Evolutionary conservation across 2,329 filamentous ascomycete species (phyloP).

Genomic region (Didymella sp.): DNA sequence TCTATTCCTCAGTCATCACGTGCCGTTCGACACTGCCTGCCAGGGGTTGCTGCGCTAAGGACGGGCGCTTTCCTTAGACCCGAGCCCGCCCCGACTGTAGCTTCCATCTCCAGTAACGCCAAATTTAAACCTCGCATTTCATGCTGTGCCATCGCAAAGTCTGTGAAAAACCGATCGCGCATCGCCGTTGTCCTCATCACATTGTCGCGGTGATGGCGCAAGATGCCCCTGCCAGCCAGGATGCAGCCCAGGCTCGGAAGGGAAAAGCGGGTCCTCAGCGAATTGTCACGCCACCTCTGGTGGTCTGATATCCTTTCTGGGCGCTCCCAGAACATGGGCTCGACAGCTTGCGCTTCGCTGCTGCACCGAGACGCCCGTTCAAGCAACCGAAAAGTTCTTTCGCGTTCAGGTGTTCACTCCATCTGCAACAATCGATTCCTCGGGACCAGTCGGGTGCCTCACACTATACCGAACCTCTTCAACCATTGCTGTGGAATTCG

Average conservation of each 20-base stretch:
- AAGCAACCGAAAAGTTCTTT: slow-evolving; percentile 20
- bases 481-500: slow-evolving; percentile 11
- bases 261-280: slow-evolving; percentile 21
- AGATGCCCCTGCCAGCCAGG: slow-evolving; percentile 7
- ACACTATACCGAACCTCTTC: slow-evolving; percentile 13
- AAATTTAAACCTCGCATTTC: neutral
- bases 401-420: slow-evolving; percentile 18
- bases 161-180: neutral
- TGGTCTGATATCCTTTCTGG: slow-evolving; percentile 40
- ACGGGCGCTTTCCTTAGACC: slow-evolving; percentile 4
- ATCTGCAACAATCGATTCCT: slow-evolving; percentile 24
- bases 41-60: neutral
- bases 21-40: neutral
- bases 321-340: slow-evolving; percentile 18
- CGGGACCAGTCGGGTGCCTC: slow-evolving; percentile 15
- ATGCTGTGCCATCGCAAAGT: slow-evolving; percentile 11
- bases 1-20: neutral
- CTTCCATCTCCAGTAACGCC: neutral
- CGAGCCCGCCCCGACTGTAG: slow-evolving; percentile 2
- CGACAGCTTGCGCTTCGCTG: slow-evolving; percentile 22
- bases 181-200: slow-evolving; percentile 8
- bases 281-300: slow-evolving; percentile 46
- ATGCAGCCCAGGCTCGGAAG: slow-evolving; percentile 16
- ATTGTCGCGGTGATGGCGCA: slow-evolving; percentile 7
- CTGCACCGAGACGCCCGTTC: slow-evolving; percentile 29